Percentiles rank a stretch among this genome's conserved stretches.
phyloP scores from a whole-genome alignment of 2,329 filamentous ascomycete genomes.

The Colletotrichum sidae region DNA sequence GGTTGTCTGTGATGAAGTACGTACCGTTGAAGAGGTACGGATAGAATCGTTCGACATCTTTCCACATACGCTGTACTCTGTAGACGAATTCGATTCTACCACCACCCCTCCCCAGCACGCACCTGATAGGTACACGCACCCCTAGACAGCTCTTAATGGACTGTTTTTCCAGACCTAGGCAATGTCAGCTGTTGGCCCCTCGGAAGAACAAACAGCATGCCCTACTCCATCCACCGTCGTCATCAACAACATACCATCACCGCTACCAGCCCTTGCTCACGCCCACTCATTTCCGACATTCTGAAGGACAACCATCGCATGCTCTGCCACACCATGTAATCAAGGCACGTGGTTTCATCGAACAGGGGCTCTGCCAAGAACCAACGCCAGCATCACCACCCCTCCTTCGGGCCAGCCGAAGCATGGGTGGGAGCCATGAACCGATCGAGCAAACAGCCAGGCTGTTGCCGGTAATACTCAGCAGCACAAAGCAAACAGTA shows the following conservation, averaged over 20 bases:
- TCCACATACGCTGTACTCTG: too few species aligned
- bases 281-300: neutral
- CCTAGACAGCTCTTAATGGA: neutral
- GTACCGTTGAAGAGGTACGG: neutral
- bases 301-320: neutral
- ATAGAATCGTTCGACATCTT: neutral
- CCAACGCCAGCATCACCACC: neutral
- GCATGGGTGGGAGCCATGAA: slow-evolving; percentile 1
- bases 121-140: neutral
- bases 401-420: slow-evolving; percentile 2
- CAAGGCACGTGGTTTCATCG: neutral
- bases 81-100: slow-evolving; percentile 8
- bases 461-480: too few species aligned
- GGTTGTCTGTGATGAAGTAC: neutral
- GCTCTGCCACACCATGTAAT: neutral
- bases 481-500: neutral
- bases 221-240: neutral
- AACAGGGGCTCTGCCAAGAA: neutral
- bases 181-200: neutral
- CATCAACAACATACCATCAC: too few species aligned
- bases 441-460: neutral
- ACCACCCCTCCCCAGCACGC: slow-evolving; percentile 13
- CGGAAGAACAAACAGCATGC: neutral
- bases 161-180: neutral
- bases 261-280: neutral